A percentile compares a stretch with the other conserved stretches of the same genome.
Evolutionary conservation across 345 rosid species (phyloP).

Genomic region (Eucalyptus caleyi): DNA sequence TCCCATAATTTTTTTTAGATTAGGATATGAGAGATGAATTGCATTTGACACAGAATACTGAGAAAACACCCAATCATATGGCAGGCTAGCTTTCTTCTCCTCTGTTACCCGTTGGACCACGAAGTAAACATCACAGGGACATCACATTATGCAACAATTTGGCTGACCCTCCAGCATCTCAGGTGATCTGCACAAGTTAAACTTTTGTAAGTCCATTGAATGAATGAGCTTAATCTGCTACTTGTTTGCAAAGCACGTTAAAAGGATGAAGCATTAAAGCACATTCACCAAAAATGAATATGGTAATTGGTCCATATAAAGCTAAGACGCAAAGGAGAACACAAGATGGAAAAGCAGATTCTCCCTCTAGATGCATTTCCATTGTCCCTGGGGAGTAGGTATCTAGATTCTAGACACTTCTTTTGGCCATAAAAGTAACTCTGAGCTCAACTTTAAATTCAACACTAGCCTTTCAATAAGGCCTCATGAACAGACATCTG

Average conservation of each 20-base stretch:
- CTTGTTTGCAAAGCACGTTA: neutral
- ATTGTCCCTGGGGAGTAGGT: neutral
- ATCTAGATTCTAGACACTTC: neutral
- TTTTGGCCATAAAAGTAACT: neutral
- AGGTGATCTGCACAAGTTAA: slow-evolving; percentile 37
- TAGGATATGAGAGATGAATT: neutral
- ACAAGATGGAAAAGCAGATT: neutral
- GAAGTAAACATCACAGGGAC: neutral
- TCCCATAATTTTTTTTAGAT: neutral
- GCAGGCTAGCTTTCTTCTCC: neutral
- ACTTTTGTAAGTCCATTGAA: neutral
- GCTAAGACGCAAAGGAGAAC: neutral
- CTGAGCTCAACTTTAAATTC: neutral
- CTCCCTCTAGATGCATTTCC: neutral
- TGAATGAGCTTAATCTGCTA: neutral
- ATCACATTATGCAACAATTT: slow-evolving; percentile 78
- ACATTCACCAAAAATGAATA: neutral
- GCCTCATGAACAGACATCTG: neutral
- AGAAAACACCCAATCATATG: neutral
- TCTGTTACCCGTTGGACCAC: neutral
- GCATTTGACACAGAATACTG: neutral
- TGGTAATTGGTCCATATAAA: neutral
- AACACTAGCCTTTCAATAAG: neutral
- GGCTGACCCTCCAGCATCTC: slow-evolving; percentile 67
- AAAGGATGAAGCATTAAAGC: neutral